Percentiles rank a stretch among this genome's conserved stretches.
Conservation (phyloP, 257 asterid genomes). For the Nicotiana sylvestris region DNA sequence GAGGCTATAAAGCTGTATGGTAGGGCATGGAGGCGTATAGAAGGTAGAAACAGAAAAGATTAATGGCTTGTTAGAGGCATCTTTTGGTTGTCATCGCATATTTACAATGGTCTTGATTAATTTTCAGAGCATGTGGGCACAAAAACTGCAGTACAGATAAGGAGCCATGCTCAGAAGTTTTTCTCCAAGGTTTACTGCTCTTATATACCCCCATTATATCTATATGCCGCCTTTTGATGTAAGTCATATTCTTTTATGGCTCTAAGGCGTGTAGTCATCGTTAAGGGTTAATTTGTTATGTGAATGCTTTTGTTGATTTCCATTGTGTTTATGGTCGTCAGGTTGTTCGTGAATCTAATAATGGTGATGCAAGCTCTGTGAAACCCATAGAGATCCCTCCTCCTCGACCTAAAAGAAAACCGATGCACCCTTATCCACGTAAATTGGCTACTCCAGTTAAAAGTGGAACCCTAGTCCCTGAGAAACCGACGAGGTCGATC, state of each 20-base stretch:
- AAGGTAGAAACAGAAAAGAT: slow-evolving; percentile 40
- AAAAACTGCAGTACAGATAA: slow-evolving; percentile 92
- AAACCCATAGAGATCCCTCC: slow-evolving; percentile 87
- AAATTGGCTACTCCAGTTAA: slow-evolving; percentile 42
- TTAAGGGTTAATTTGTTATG: background rate
- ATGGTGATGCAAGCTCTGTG: slow-evolving; percentile 38
- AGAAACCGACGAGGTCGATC: slow-evolving; percentile 24
- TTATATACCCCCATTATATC: slow-evolving; percentile 42
- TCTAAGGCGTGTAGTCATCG: slow-evolving; percentile 34
- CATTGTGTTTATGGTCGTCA: slow-evolving; percentile 20
- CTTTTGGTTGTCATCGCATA: background rate
- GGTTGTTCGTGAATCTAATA: slow-evolving; percentile 68
- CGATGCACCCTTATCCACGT: slow-evolving; percentile 92
- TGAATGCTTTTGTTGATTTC: slow-evolving; percentile 13
- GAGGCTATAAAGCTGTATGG: slow-evolving; percentile 88
- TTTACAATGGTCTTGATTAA: slow-evolving; percentile 7
- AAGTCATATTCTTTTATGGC: slow-evolving; percentile 47
- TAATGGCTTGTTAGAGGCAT: background rate
- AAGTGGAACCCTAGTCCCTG: slow-evolving; percentile 28
- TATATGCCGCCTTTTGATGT: slow-evolving; percentile 42
- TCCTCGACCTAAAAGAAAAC: slow-evolving; percentile 94
- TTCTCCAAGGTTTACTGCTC: slow-evolving; percentile 87
- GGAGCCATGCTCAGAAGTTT: slow-evolving; percentile 97
- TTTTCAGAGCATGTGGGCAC: slow-evolving; percentile 79
- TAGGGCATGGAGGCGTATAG: slow-evolving; percentile 92